A percentile compares a stretch with the other conserved stretches of the same genome.
Conservation (phyloP, 78 protist genomes). For the Dictyostelium purpureum region DNA sequence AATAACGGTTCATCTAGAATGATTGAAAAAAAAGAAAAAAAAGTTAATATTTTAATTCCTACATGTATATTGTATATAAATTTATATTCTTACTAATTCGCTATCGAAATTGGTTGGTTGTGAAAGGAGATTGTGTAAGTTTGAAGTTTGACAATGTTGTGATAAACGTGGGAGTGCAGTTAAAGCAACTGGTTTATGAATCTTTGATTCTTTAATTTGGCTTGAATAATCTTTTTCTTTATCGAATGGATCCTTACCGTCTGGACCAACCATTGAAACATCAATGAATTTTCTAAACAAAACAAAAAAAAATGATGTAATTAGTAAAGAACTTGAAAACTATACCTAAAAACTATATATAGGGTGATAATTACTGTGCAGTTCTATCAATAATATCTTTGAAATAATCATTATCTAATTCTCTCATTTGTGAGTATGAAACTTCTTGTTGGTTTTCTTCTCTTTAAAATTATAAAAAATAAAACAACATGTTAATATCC, state of each 20-base stretch:
- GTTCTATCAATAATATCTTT: constrained; percentile 77
- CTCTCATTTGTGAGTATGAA: constrained; percentile 77
- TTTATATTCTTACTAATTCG: constrained; percentile 28
- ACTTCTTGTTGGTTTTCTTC: constrained; percentile 41
- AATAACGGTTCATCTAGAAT: constrained; percentile 16
- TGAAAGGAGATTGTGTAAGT: constrained; percentile 52
- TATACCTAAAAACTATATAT: neutral
- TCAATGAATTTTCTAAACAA: constrained; percentile 59
- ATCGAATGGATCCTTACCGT: constrained; percentile 30
- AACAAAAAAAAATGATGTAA: neutral
- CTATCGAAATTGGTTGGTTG: constrained; percentile 64
- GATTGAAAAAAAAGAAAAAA: too few species aligned
- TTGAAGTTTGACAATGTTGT: constrained; percentile 17
- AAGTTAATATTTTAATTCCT: too few species aligned
- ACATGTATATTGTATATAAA: too few species aligned
- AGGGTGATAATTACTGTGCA: constrained; percentile 24
- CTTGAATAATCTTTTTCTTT: constrained; percentile 47
- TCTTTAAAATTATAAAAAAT: too few species aligned
- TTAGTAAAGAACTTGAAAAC: neutral
- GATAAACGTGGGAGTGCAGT: constrained; percentile 52
- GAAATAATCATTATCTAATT: constrained; percentile 64
- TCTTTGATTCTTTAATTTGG: constrained; percentile 50
- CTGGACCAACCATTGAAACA: constrained; percentile 68
- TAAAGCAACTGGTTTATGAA: constrained; percentile 25
- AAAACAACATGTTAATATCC: too few species aligned